Conservation (phyloP, 2,329 filamentous ascomycete species). For the Dothistroma septosporum region DNA sequence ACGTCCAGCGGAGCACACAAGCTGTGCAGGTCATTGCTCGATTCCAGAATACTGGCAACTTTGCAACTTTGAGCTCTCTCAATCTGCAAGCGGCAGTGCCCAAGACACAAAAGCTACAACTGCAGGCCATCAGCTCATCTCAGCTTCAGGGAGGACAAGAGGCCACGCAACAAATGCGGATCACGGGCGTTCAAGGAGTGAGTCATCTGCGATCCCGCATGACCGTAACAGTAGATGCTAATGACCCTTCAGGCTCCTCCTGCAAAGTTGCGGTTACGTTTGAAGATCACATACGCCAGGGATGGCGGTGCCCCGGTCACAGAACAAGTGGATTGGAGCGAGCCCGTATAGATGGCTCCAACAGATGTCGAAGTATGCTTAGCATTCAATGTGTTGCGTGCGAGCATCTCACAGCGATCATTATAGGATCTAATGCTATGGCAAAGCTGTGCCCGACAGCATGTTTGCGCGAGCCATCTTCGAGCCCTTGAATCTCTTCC, state of each 20-base stretch:
- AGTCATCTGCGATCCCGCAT: conserved; percentile 44
- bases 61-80: conserved; percentile 65
- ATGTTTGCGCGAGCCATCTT: background rate
- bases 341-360: conserved; percentile 51
- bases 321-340: conserved; percentile 96
- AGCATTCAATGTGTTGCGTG: conserved; percentile 1
- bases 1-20: conserved; percentile 76
- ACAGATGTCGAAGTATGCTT: background rate
- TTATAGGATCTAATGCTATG: background rate
- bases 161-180: conserved; percentile 85
- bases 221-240: conserved; percentile 7
- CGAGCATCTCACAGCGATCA: conserved; percentile 1
- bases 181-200: conserved; percentile 82
- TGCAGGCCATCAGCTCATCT: conserved; percentile 80
- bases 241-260: conserved; percentile 58
- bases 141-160: conserved; percentile 74
- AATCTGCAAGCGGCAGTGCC: conserved; percentile 92
- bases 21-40: conserved; percentile 76
- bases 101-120: conserved; percentile 89
- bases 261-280: conserved; percentile 67
- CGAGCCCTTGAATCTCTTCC: background rate
- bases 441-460: background rate
- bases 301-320: conserved; percentile 66
- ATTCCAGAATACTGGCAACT: conserved; percentile 66
- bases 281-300: conserved; percentile 78